Evolutionary conservation across 2,329 filamentous ascomycete species (phyloP), one percentile per base, ranked within the genome.

Genomic region (Seiridium unicorne): DNA sequence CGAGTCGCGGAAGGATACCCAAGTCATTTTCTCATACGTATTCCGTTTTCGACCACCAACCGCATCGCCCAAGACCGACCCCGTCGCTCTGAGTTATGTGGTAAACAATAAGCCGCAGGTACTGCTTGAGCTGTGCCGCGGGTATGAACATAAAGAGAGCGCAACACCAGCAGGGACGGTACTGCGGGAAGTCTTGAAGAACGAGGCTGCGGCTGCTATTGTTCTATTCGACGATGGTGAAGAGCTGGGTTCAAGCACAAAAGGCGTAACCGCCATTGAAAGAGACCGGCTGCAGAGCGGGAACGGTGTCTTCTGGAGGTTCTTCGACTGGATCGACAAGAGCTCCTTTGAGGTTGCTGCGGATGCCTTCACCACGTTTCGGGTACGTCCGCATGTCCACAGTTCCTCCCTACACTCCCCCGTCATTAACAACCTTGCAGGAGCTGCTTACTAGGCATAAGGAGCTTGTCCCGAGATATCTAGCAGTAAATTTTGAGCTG

Each of bases 271-370:
- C 56, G 88, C 86, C 31, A 91, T 97, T 63, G 90, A 95, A 69
- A 86, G 89, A 51, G 89, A 92, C 62, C 78, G 87, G 46, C 87
- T 85, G 40, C 90, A 95, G 68, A 89, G 85, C 51, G 93, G 93
- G 10, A 84, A 87, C 49, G 94, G 94, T 3, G 87, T 97, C 2
- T 97, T 99, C 74, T 99, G 95, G 95, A 89, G 86, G 51, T 98
- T 98, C 77, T 98, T 99, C 72, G 87, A 90, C 63, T 99, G 94
- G 92, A 96, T 99, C 69, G 93, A 98, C 77, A 92, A 92, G 76
- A 92, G 93, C 67, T 93, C 91, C 36, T 99, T 99, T 70, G 95
- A 99, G 79, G 92, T 98, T 65, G 93, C 93, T 69, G 94, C 95
- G 38, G 95, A 99, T 80, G 94, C 95, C 1, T 99, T 99, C 74